Evolutionary conservation across 2,329 filamentous ascomycete species (phyloP).

Genomic region (Neospermospora avenae): DNA sequence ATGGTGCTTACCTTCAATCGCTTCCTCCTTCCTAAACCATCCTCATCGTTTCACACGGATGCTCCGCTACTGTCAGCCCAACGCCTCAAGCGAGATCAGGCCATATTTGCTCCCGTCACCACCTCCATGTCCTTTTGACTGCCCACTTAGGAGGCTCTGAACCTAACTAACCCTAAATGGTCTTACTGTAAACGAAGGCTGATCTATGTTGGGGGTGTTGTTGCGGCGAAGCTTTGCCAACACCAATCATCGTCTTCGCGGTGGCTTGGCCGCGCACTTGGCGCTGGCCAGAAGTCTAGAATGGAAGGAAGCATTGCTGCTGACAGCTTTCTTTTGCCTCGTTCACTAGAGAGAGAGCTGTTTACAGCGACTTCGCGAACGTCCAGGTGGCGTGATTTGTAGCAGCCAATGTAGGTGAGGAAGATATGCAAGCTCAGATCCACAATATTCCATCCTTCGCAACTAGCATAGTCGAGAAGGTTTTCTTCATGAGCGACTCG

Average conservation of each 20-base stretch:
- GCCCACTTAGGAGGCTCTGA: not conserved
- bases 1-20: not conserved
- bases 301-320: not conserved
- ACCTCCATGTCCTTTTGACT: not conserved
- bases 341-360: too few relatives aligned
- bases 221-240: constrained; percentile 5
- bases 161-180: too few relatives aligned
- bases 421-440: too few relatives aligned
- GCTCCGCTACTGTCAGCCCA: not conserved
- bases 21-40: not conserved
- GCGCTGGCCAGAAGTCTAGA: not conserved
- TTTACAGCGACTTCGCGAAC: too few relatives aligned
- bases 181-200: not conserved
- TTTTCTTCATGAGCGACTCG: too few relatives aligned
- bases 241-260: not conserved
- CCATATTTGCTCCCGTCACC: not conserved
- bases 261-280: not conserved
- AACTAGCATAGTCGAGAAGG: too few relatives aligned
- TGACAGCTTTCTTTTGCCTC: too few relatives aligned
- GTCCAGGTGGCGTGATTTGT: too few relatives aligned
- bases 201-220: not conserved
- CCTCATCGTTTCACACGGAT: not conserved
- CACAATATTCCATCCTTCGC: too few relatives aligned
- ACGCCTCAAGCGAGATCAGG: not conserved
- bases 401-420: too few relatives aligned